Evolutionary conservation across 2,329 filamentous ascomycete genomes (phyloP), one percentile per base, ranked within the genome.

Genomic region (Blastomyces parvus): DNA sequence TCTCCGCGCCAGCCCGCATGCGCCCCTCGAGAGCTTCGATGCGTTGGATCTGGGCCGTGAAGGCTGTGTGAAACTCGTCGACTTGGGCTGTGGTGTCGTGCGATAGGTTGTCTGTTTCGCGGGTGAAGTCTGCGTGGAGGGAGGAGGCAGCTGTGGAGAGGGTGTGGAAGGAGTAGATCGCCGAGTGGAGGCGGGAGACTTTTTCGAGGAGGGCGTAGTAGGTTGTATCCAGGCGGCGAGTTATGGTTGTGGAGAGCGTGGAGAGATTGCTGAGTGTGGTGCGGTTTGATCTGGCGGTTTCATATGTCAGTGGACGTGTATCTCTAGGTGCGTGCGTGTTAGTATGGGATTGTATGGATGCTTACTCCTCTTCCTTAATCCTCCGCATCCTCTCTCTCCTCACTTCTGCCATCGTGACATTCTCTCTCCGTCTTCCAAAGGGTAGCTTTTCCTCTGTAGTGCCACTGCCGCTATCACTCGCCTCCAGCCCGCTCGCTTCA

Each of bases 341-440:
- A 2, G 55, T 8, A 52, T 40, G 2, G 19, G 8, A 22, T 13
- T 40, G 19, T 40, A 6, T 42, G 87, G 2, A 86, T 5, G 4
- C 87, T 73, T 85, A 92, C 72, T 86, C 85, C 69, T 91, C 89
- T 64, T 86, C 85, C 72, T 87, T 85, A 74, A 90, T 91, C 88
- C 93, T 94, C 60, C 80, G 79, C 71, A 89, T 85, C 61, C 66
- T 74, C 42, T 73, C 68, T 60, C 68, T 68, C 52, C 73, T 72
- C 58, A 79, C 66, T 62, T 78, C 75, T 30, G 70, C 71, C 69
- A 69, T 69, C 5, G 71, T 75, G 33, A 69, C 67, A 44, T 74
- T 69, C 50, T 74, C 74, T 50, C 68, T 70, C 58, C 67, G 66
- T 56, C 53, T 62, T 25, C 62, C 58, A 59, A 67, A 64, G 22